Percentiles rank a stretch among this genome's conserved stretches.
phyloP scores from a whole-genome alignment of 2,329 filamentous ascomycete genomes.

The Pochonia chlamydosporia region DNA sequence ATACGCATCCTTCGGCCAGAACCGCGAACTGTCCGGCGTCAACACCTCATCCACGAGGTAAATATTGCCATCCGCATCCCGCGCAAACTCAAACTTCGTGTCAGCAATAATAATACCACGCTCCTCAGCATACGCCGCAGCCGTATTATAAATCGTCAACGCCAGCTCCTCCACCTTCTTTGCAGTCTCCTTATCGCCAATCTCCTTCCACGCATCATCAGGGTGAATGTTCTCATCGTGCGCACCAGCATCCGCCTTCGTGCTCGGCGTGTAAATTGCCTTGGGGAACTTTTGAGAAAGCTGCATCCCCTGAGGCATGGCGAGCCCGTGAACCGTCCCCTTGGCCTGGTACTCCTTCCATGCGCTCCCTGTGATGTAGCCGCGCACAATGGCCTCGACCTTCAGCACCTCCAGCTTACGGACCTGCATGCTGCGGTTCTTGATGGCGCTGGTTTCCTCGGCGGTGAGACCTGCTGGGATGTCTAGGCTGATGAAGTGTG shows the following conservation, averaged over 20 bases:
- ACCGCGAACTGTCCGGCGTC: constrained; percentile 77
- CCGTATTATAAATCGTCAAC: constrained; percentile 31
- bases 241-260: constrained; percentile 73
- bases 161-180: constrained; percentile 24
- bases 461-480: constrained; percentile 28
- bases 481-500: constrained; percentile 44
- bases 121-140: constrained; percentile 53
- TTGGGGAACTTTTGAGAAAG: constrained; percentile 64
- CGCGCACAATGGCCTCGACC: constrained; percentile 52
- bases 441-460: constrained; percentile 41
- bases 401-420: constrained; percentile 37
- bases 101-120: constrained; percentile 34
- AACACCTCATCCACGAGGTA: constrained; percentile 70
- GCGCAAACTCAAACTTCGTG: constrained; percentile 44
- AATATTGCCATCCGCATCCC: constrained; percentile 40
- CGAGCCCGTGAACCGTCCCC: constrained; percentile 76
- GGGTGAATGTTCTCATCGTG: constrained; percentile 84
- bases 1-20: constrained; percentile 68
- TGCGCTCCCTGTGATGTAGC: constrained; percentile 81
- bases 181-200: constrained; percentile 26
- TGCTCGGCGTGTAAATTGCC: constrained; percentile 66
- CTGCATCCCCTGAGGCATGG: constrained; percentile 59
- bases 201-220: constrained; percentile 47
- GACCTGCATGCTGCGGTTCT: constrained; percentile 71
- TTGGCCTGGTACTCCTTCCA: constrained; percentile 68